Evolutionary conservation across 257 asterid genomes (phyloP).

Genomic region (Capsicum chinense): DNA sequence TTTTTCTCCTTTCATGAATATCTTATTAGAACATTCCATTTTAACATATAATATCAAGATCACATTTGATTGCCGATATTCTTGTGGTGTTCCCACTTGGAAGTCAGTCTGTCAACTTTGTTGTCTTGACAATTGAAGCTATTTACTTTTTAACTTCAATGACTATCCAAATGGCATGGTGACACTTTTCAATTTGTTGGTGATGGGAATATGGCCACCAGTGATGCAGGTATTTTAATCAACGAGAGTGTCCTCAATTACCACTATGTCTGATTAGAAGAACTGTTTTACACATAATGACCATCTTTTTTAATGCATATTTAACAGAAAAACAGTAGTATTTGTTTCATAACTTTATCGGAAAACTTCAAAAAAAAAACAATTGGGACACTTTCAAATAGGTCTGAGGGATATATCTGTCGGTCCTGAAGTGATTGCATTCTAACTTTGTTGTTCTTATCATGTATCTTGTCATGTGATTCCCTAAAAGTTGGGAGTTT

Average conservation of each 20-base stretch:
- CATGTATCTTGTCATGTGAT: background rate
- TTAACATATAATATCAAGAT: background rate
- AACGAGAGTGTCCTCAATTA: background rate
- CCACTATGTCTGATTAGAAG: background rate
- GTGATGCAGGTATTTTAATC: conserved; percentile 81
- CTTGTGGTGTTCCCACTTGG: background rate
- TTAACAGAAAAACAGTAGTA: background rate
- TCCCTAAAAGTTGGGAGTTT: background rate
- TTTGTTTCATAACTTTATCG: background rate
- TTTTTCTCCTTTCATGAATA: background rate
- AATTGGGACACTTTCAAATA: background rate
- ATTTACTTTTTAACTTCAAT: conserved; percentile 91
- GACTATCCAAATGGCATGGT: conserved; percentile 97
- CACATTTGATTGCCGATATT: background rate
- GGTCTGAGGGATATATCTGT: background rate
- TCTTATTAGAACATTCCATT: background rate
- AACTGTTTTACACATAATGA: background rate
- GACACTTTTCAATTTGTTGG: conserved; percentile 88
- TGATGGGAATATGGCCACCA: conserved; percentile 93
- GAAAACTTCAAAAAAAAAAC: background rate
- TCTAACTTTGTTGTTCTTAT: background rate
- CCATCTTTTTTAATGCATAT: background rate
- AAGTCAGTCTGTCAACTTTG: conserved; percentile 18
- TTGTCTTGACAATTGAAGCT: conserved; percentile 65
- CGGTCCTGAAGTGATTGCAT: background rate